phyloP scores from a whole-genome alignment of 352 stramenopile species.

The Salisapilia sapeloensis region DNA sequence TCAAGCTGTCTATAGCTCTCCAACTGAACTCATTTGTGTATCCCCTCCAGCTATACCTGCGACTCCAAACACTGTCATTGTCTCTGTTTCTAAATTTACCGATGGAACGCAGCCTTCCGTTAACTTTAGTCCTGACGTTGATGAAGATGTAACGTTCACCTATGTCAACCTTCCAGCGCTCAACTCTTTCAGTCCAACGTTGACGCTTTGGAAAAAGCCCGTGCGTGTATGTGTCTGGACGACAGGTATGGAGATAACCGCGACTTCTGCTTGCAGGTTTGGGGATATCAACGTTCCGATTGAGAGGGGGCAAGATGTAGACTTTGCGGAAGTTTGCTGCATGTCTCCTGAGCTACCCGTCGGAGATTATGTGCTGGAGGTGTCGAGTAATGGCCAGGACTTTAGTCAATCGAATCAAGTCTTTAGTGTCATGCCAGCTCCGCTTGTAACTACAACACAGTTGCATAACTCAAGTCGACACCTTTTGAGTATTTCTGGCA shows the following conservation, averaged over 20 bases:
- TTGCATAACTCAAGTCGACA: background rate
- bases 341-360: constrained; percentile 2
- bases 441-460: constrained; percentile 4
- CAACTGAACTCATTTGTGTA: constrained; percentile 7
- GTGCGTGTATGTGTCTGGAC: constrained; percentile 9
- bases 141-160: constrained; percentile 9
- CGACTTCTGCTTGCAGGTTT: constrained; percentile 18
- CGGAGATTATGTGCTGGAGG: constrained; percentile 10
- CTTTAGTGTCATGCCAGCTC: constrained; percentile 6
- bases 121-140: background rate
- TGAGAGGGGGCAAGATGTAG: background rate
- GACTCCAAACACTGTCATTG: constrained; percentile 6
- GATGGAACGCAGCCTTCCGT: background rate
- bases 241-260: constrained; percentile 2
- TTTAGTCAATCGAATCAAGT: constrained; percentile 14
- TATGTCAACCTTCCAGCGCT: constrained; percentile 16
- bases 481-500: constrained; percentile 8
- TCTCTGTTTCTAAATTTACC: constrained; percentile 9
- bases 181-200: constrained; percentile 5
- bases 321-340: constrained; percentile 6
- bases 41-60: constrained; percentile 7
- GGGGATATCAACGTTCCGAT: constrained; percentile 9
- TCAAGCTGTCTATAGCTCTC: constrained; percentile 6
- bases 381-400: constrained; percentile 23
- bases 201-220: constrained; percentile 4